Percentiles rank a stretch among this genome's conserved stretches.
These are phyloP conservation scores for Canna indica DNA, from an alignment of 176 grass and related monocot species.

Conservation along the genomic window DNA sequence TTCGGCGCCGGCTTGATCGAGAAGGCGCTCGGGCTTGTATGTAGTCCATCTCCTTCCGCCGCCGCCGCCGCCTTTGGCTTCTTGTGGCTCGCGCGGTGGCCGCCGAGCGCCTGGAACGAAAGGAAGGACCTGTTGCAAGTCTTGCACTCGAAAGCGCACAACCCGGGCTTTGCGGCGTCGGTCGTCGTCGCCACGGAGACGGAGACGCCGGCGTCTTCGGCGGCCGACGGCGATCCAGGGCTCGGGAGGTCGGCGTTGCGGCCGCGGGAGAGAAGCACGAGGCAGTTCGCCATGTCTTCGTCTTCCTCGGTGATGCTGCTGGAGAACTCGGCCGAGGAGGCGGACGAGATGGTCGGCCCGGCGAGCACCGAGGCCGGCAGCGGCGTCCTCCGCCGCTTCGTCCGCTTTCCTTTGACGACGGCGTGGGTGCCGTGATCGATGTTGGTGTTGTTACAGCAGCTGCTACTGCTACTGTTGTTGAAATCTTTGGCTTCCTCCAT, in stretches of 20 bases:
- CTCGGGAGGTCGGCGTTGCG: not conserved
- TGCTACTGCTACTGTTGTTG: not conserved
- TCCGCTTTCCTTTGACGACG: not conserved
- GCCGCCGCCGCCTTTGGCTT: constrained; percentile 29
- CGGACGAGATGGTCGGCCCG: not conserved
- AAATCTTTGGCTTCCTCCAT: not conserved
- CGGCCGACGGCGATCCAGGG: not conserved
- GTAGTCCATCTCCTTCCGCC: too few relatives aligned
- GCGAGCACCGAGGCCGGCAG: not conserved
- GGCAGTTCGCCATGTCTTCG: constrained; percentile 25
- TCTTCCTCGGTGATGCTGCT: constrained; percentile 16
- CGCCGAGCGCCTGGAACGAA: constrained; percentile 86
- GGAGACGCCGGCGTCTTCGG: too few relatives aligned
- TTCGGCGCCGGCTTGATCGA: not conserved
- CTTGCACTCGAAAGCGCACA: constrained; percentile 14
- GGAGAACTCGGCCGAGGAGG: constrained; percentile 5
- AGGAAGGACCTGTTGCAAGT: constrained; percentile 34
- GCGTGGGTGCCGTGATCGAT: too few relatives aligned
- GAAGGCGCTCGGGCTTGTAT: not conserved
- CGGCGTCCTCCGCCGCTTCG: not conserved
- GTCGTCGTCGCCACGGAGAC: too few relatives aligned
- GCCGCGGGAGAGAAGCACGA: constrained; percentile 18
- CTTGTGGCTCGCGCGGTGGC: constrained; percentile 93
- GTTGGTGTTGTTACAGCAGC: not conserved
- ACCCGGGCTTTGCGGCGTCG: not conserved